Evolutionary conservation across 371 early-diverging fungal species (phyloP), one percentile per base, ranked within the genome.

Genomic region (Mortierella sp.): DNA sequence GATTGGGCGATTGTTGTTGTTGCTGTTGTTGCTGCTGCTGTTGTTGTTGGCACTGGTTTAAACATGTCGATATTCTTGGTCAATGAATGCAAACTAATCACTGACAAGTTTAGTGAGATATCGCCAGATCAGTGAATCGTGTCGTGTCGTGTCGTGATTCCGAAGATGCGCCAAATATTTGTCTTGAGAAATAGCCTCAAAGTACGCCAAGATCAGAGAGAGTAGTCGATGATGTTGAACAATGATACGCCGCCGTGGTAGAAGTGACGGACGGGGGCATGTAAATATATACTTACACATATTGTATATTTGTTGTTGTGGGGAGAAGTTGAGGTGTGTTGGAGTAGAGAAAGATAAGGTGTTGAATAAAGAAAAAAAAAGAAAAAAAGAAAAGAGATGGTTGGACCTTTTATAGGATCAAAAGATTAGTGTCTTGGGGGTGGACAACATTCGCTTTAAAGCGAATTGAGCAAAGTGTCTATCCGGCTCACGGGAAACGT

Each of bases 261-360:
- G 65, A 36, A 11, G 16, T 33, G 53, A n/a, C n/a, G 13, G 50
- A 32, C n/a, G n/a, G 57, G 0, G 21, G 10, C 10, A 69, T 50
- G 28, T 28, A 50, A 13, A 8, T 16, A 32, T 16, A 32, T 11
- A 72, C 73, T 67, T 72, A 72, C 67, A 72, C 73, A 72, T 67
- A 47, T 55, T 67, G 67, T 53, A 55, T 64, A 50, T 16, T 47
- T 28, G 43, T 33, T 47, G 45, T 57, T 52, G 16, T 52, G 16
- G 48, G 4, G 47, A n/a, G 13, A 16, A 50, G 63, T 21, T 21
- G 33, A 24, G 55, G 52, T 50, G 62, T 48, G 55, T 15, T 59
- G 50, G 59, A 32, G 32, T 33, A 32, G 33, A 59, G 53, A 43
- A n/a, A 28, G 43, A 48, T 48, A 57, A 24, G 55, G 21, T 55